phyloP scores from a whole-genome alignment of 2,329 filamentous ascomycete species.

The Beauveria sp. region DNA sequence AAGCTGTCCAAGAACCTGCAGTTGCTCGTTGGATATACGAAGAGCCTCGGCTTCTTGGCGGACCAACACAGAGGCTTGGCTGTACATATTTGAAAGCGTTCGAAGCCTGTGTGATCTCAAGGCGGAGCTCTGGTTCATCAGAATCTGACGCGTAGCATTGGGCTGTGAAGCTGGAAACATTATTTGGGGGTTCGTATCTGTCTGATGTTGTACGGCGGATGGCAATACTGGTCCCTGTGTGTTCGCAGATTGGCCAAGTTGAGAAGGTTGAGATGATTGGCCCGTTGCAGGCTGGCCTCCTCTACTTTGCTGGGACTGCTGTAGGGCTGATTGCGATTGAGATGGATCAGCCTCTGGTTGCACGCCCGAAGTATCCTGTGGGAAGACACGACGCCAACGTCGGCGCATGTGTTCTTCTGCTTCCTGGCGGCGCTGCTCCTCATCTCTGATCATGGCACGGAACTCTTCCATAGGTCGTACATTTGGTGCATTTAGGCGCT shows the following conservation, averaged over 20 bases:
- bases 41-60: constrained; percentile 7
- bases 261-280: not conserved
- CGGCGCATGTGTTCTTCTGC: constrained; percentile 2
- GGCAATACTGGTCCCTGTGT: not conserved
- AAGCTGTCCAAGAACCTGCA: constrained; percentile 8
- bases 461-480: constrained; percentile 3
- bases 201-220: not conserved
- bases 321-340: not conserved
- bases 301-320: not conserved
- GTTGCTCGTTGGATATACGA: constrained; percentile 5
- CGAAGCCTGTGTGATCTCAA: constrained; percentile 2
- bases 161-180: not conserved
- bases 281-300: not conserved
- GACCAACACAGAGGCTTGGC: constrained; percentile 2
- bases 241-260: not conserved
- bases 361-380: not conserved
- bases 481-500: not conserved
- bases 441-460: constrained; percentile 1
- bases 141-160: not conserved
- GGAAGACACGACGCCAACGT: not conserved
- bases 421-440: constrained; percentile 5
- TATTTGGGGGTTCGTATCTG: not conserved
- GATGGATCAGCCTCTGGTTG: not conserved
- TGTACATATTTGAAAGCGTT: not conserved
- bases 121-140: not conserved